A percentile compares a stretch with the other conserved stretches of the same genome.
Conservation (phyloP, 371 early-diverging fungal species). For the Mucor indicus region DNA sequence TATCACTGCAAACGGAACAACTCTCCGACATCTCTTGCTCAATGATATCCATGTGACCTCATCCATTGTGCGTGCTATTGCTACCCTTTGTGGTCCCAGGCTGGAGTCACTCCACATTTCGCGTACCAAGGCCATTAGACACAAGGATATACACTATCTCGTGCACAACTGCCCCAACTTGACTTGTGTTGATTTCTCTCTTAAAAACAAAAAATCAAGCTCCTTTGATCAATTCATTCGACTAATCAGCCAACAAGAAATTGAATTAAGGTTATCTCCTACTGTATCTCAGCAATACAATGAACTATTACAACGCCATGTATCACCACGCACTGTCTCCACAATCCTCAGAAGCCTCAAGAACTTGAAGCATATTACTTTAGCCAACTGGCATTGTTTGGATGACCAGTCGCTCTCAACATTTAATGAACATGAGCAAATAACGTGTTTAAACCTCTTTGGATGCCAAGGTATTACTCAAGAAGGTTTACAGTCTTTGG, state of each 20-base stretch:
- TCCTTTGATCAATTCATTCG: no score
- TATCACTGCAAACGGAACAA: neutral
- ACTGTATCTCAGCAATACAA: no score
- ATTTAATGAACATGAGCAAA: slow-evolving; percentile 14
- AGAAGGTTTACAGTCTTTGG: slow-evolving; percentile 13
- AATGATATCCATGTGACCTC: slow-evolving; percentile 27
- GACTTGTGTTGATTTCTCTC: no score
- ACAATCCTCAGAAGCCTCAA: slow-evolving; percentile 12
- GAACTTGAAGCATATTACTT: slow-evolving; percentile 18
- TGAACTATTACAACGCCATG: no score
- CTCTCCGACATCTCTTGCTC: slow-evolving; percentile 24
- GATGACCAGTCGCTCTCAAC: slow-evolving; percentile 17
- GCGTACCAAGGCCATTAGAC: slow-evolving; percentile 19
- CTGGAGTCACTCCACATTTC: slow-evolving; percentile 25
- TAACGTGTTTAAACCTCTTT: slow-evolving; percentile 17
- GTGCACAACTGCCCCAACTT: slow-evolving; percentile 23
- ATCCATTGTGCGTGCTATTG: slow-evolving; percentile 14
- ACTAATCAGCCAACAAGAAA: no score
- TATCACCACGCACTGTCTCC: no score
- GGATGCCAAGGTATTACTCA: slow-evolving; percentile 25
- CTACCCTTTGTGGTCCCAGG: slow-evolving; percentile 17
- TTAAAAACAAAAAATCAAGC: no score
- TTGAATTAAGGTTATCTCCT: no score
- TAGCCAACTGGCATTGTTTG: slow-evolving; percentile 24
- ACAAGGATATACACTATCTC: slow-evolving; percentile 15